A percentile compares a stretch with the other conserved stretches of the same genome.
These are phyloP conservation scores for Colletotrichum ledebouriae DNA, from an alignment of 2,329 filamentous ascomycete genomes.

Conservation along the genomic window DNA sequence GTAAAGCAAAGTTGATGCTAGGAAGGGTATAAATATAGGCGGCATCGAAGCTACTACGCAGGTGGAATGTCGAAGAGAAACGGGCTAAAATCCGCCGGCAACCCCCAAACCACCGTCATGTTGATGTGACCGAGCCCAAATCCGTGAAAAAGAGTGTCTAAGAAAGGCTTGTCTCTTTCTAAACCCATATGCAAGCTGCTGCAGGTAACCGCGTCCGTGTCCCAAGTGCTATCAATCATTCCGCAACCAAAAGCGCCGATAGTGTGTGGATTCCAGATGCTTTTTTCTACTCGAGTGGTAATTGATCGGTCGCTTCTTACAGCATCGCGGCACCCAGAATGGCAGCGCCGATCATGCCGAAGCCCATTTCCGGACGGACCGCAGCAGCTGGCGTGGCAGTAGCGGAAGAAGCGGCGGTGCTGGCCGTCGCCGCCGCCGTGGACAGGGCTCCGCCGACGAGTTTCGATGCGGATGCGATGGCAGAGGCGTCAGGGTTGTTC, in stretches of 20 bases:
- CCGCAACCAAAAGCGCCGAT: neutral
- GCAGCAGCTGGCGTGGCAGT: constrained; percentile 7
- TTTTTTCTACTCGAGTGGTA: too few relatives aligned
- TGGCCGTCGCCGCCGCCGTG: constrained; percentile 27
- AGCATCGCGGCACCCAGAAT: constrained; percentile 14
- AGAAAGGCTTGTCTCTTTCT: neutral
- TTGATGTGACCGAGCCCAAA: neutral
- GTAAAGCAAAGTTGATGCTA: constrained; percentile 8
- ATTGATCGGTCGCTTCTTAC: neutral
- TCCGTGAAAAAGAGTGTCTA: constrained; percentile 5
- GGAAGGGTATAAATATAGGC: neutral
- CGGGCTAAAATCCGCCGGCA: neutral
- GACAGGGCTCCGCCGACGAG: constrained; percentile 36
- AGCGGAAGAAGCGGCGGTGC: constrained; percentile 10
- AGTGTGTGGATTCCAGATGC: neutral
- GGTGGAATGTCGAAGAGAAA: constrained; percentile 6
- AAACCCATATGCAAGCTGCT: constrained; percentile 1
- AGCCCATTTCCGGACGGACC: constrained; percentile 9
- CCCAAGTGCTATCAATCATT: neutral
- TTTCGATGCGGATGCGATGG: constrained; percentile 40
- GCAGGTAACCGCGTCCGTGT: neutral
- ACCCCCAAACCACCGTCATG: neutral
- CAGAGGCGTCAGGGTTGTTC: constrained; percentile 33
- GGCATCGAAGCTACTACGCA: neutral
- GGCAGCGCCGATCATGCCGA: constrained; percentile 28